Evolutionary conservation across 495 filamentous ascomycete species (phyloP), one percentile per base, ranked within the genome.

Genomic region (Hypoxylon crocopeplum): DNA sequence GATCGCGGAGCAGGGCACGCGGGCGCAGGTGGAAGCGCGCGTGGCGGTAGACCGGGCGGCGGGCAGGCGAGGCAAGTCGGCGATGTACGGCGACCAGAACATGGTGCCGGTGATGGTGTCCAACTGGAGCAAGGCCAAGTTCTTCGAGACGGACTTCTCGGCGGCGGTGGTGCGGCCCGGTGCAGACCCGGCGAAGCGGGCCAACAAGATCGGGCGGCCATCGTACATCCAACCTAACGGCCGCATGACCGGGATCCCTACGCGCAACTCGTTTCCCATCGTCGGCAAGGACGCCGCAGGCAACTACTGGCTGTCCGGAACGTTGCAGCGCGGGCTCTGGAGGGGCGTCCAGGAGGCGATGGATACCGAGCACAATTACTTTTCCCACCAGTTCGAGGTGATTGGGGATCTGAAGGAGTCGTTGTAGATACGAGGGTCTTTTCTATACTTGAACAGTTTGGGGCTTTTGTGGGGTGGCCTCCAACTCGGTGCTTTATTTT

Each of bases 211-310:
- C 45, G 62, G 62, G 0, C 32, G 62, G 0, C 44, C 59, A 32
- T 27, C 47, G 16, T 42, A 69, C 33, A 66, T 73, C 32, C 72
- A 74, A 54, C 65, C 70, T 15, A 73, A 68, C 41, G 72, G 72
- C 16, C 60, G 55, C 29, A 8, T 61, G 41, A 25, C 57, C 5
- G 63, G 68, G 5, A 49, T 69, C 40, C 69, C 69, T 17, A 58
- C 62, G 5, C 52, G 56, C 29, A 59, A 73, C 39, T 72, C 69
- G 34, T 71, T 74, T 59, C 64, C 71, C 22, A 72, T 82, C 17
- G 47, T 82, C 7, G 80, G 80, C 1, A 79, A 81, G 63, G 79
- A 81, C 54, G 64, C 58, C 11, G 70, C 72, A 22, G 80, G 77
- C 1, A 81, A 81, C 58, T 83, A 79, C 39, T 80, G 77, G 80